Evolutionary conservation across 441 rosid species (phyloP).

Genomic region (Adansonia gregorii): DNA sequence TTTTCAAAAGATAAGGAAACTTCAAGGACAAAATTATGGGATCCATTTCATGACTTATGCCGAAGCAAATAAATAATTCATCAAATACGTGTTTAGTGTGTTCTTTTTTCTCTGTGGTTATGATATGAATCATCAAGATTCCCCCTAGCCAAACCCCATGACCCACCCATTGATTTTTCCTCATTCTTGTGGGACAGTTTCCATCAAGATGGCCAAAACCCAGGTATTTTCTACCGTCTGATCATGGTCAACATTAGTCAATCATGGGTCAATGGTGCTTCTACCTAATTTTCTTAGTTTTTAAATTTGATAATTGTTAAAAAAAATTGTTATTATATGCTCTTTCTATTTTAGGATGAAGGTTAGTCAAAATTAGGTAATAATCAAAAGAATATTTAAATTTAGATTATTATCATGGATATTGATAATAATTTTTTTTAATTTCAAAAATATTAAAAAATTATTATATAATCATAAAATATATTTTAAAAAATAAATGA

Average conservation of each 20-base stretch:
- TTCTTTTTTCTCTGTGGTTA: not conserved
- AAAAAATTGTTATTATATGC: not conserved
- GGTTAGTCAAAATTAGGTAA: constrained; percentile 43
- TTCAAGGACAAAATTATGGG: not conserved
- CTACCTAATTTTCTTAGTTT: not conserved
- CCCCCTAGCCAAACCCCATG: constrained; percentile 23
- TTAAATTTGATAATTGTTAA: not conserved
- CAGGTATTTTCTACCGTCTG: constrained; percentile 27
- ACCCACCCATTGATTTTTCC: constrained; percentile 38
- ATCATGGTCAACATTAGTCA: constrained; percentile 38
- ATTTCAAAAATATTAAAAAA: too few relatives aligned
- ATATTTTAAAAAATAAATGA: too few relatives aligned
- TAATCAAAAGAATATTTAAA: constrained; percentile 35
- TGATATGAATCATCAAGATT: constrained; percentile 31
- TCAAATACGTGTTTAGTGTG: not conserved
- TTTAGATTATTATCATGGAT: too few relatives aligned
- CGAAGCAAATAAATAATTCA: too few relatives aligned
- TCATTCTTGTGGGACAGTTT: constrained; percentile 33
- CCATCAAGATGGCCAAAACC: not conserved
- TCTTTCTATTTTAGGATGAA: constrained; percentile 23
- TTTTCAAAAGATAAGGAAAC: constrained; percentile 27
- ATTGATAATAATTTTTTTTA: too few relatives aligned
- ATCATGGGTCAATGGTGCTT: constrained; percentile 27
- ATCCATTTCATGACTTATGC: constrained; percentile 24
- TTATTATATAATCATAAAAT: too few relatives aligned